Base-by-base conservation (phyloP, 2,329 filamentous ascomycete species). In the Cladorrhinum sp. region DNA sequence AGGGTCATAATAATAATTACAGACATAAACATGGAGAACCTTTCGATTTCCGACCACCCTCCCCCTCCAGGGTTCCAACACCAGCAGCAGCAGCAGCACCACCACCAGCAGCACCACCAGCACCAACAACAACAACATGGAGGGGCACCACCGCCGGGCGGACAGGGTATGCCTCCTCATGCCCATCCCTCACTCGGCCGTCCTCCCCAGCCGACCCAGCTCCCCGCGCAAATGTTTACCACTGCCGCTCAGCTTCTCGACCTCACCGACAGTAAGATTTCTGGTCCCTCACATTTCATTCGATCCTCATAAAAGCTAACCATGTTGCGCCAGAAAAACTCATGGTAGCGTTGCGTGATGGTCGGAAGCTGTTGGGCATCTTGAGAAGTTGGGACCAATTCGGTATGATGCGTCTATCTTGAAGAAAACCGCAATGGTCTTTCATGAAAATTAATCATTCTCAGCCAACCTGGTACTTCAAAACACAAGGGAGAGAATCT, bases 301-400 rank as follows among this genome's bases (percentile, higher is more conserved):
- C 21, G 23, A 21, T 9, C 14, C 2, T 30, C 30, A 42, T 51
- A 24, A 51, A 24, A 50, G n/a, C n/a, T 20, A 28, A 51, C 5
- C 28, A 39, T 55, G 18, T 1, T 6, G 2, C 65, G 30, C 65
- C 74, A 98, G 95, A 99, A 80, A 99, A 99, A 79, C 86, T 99
- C 62, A 87, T 97, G 77, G 84, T 98, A 60, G 87, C 93, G 52
- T 83, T 99, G 59, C 89, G 95, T 68, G 95, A 99, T 73, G 95
- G 96, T 64, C 86, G 94, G 70, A 98, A 98, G 78, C 81, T 98
- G 67, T 90, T 96, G 68, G 95, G 95, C 28, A 91, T 98, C 52
- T 78, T 99, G 68, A 84, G 95, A 71, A 96, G 91, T 69, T 99
- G 95, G 92, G 95, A 99, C 77, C 95, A 99, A 76, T 98, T 96